Conservation (phyloP, 306 rosid species). For the Quercus aquifolioides region DNA sequence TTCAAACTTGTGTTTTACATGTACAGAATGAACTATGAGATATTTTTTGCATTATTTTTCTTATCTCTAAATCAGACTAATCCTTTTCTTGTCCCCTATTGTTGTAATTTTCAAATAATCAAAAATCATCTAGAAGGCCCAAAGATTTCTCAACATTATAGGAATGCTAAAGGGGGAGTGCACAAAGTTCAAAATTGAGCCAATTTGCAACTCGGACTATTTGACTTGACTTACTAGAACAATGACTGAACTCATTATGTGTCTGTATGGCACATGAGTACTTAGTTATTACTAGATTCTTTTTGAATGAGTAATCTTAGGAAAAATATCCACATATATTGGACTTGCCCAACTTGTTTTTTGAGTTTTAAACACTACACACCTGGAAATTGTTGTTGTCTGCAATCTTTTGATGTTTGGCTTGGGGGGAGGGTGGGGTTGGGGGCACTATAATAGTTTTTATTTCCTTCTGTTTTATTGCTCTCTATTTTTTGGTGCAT, state of each 20-base stretch:
- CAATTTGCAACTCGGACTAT: not conserved
- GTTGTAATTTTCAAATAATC: too few relatives aligned
- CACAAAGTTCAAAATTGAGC: not conserved
- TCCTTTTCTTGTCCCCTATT: not conserved
- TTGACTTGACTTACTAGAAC: not conserved
- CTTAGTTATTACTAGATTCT: not conserved
- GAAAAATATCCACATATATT: not conserved
- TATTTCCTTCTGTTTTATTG: not conserved
- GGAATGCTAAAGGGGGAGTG: not conserved
- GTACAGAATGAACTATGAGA: not conserved
- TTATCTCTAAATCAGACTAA: not conserved
- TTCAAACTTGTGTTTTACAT: not conserved
- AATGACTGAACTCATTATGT: not conserved
- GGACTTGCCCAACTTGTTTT: not conserved
- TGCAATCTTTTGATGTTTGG: not conserved
- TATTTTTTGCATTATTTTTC: not conserved
- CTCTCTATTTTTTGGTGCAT: not conserved
- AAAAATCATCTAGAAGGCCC: not conserved
- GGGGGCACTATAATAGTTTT: not conserved
- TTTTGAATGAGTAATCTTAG: not conserved
- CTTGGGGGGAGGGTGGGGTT: not conserved
- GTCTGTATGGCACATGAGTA: too few relatives aligned
- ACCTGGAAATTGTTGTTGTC: not conserved
- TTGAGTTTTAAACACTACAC: too few relatives aligned
- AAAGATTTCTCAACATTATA: not conserved